Evolutionary conservation across 2,329 filamentous ascomycete genomes (phyloP), one percentile per base, ranked within the genome.

Genomic region (Exophiala spinifera): DNA sequence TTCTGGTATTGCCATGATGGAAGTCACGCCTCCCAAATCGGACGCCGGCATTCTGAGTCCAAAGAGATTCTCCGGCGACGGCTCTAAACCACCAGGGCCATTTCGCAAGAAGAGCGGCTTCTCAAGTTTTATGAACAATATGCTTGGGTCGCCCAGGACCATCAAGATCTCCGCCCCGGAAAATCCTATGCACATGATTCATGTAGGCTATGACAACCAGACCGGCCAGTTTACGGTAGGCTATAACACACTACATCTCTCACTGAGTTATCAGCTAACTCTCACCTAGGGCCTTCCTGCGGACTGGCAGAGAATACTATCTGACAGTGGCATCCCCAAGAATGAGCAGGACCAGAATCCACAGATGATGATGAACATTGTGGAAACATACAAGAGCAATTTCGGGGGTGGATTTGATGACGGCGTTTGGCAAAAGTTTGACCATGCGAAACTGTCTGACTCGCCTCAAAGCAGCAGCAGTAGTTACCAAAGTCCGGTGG

Each of bases 381-480:
- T 99, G 73, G 89, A 87, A 56, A 97, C 97, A 70, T 97, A 96
- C 79, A 95, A 96, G 71, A 92, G 96, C 74, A 96, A 90, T 61
- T 87, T 89, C 21, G 89, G 6, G 4, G 28, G 92, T 64, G 82
- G 79, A 64, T 84, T 83, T 55, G 83, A 85, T 58, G 90, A 96
- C 68, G 88, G 89, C 65, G 87, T 94, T 53, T 89, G 94, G 78
- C 91, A 97, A 72, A 99, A 99, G 72, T 96, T 99, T 70, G 90
- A 95, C 66, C 86, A 96, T 74, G 90, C 88, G 49, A 85, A 86
- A 66, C 79, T 85, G 8, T 56, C 62, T 15, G 55, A 61, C 40
- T 63, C 62, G 45, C 58, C 74, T 19, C 51, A 57, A 31, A 61
- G 61, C 37, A 62, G 53, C 45, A 52, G 23, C 39, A 54, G 52